Conservation (phyloP, 1,284 basidiomycete genomes). For the Inonotus obliquus region DNA sequence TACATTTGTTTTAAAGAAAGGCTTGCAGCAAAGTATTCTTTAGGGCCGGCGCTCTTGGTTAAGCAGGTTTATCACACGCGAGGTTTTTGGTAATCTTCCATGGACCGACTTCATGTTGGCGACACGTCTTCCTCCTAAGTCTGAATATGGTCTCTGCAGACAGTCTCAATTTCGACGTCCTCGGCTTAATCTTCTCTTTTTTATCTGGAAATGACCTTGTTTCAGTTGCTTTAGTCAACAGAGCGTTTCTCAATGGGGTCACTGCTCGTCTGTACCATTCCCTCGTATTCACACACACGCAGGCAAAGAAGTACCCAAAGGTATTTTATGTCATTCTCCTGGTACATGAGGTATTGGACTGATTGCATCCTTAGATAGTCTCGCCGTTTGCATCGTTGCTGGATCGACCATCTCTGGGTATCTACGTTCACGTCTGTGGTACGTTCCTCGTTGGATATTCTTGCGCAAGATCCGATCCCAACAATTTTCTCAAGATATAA, state of each 20-base stretch:
- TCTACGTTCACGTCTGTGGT: constrained; percentile 61
- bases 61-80: too few relatives aligned
- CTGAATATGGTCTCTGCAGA: constrained; percentile 55
- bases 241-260: constrained; percentile 55
- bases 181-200: constrained; percentile 55
- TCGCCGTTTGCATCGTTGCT: constrained; percentile 58
- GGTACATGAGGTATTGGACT: neutral
- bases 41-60: too few relatives aligned
- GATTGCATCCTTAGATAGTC: constrained; percentile 31
- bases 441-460: constrained; percentile 20
- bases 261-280: constrained; percentile 56
- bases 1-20: too few relatives aligned
- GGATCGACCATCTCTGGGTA: constrained; percentile 45
- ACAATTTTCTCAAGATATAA: constrained; percentile 41
- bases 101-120: neutral
- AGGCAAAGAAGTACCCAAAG: constrained; percentile 51
- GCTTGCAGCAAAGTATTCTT: too few relatives aligned
- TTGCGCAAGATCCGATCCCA: neutral
- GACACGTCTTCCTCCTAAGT: neutral
- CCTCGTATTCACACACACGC: constrained; percentile 46
- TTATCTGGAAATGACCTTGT: constrained; percentile 52
- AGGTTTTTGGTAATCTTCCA: too few relatives aligned
- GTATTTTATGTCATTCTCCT: constrained; percentile 28
- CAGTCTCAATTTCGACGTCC: constrained; percentile 63
- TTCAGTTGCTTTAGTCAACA: constrained; percentile 54